Evolutionary conservation across 108 stramenopile genomes (phyloP).

Genomic region (Epithemia pelagica): DNA sequence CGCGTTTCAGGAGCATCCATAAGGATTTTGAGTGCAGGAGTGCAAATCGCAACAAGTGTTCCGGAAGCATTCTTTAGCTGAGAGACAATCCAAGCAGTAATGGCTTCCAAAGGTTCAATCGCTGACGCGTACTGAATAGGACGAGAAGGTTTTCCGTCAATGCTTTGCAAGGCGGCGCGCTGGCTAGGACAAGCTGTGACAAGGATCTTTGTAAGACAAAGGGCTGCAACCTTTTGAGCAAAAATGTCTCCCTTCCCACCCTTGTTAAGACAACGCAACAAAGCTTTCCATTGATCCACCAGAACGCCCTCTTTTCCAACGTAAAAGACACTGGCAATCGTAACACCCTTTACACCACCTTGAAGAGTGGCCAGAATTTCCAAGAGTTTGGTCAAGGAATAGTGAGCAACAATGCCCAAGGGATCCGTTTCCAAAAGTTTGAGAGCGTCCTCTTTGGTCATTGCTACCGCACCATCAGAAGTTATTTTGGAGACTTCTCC

Average conservation of each 20-base stretch:
- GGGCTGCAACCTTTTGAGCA: conserved; percentile 70
- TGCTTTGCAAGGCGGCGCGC: conserved; percentile 5
- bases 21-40: conserved; percentile 64
- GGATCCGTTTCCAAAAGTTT: conserved; percentile 70
- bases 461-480: conserved; percentile 2
- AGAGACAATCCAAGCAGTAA: conserved; percentile 79
- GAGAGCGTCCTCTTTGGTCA: conserved; percentile 52
- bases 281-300: conserved; percentile 83
- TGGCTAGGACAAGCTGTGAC: conserved; percentile 77
- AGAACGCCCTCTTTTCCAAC: conserved; percentile 75
- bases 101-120: conserved; percentile 73
- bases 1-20: conserved; percentile 73
- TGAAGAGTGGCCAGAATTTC: conserved; percentile 58
- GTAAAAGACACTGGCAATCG: conserved; percentile 73
- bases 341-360: conserved; percentile 54
- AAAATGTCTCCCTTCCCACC: conserved; percentile 75
- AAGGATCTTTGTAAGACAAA: conserved; percentile 64
- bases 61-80: conserved; percentile 74
- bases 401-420: conserved; percentile 76
- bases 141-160: conserved; percentile 29
- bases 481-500: conserved; percentile 31
- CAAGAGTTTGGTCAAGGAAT: conserved; percentile 68
- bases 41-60: conserved; percentile 50
- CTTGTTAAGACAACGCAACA: conserved; percentile 74
- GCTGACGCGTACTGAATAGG: conserved; percentile 74